Evolutionary conservation across 176 grass and related monocot species (phyloP), one percentile per base, ranked within the genome.

Genomic region (Triticum urartu): DNA sequence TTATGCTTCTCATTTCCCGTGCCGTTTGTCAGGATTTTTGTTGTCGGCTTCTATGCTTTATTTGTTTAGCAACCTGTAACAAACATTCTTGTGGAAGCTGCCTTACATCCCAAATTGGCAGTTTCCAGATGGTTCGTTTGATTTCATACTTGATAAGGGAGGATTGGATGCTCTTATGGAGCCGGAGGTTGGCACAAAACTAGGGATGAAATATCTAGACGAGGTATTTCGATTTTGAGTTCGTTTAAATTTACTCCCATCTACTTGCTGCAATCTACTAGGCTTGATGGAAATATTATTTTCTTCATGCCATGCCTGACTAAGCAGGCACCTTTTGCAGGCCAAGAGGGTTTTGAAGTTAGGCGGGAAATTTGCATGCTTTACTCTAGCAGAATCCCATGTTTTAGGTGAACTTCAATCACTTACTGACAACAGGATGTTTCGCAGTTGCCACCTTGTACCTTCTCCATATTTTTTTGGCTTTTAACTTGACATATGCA

Each of bases 141-240:
- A 98, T 81, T 67, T 86, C 35, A 66, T 95, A 89, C 86, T 98
- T 88, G 96, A 98, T 90, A 98, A 98, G 89, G 96, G 96, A 88
- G 96, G 96, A 89, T 79, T 95, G 88, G 96, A 98, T 89, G 96
- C 93, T 82, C 85, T 98, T 84, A 95, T 98, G 96, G 96, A 98
- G 85, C 96, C 96, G 66, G 91, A 91, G 65, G 52, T 85, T 86
- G 96, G 96, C 68, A 85, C 88, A 30, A 70, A 93, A 69, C 88
- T 98, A 20, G 96, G 93, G 33, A 95, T 52, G 79, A 95, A 98
- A 81, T 98, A 95, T 86, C 90, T 98, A 18, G 94, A 91, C 68
- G 96, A 98, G 88, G 96, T 98, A 87, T 38, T 73, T 45, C 0
- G 5, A 21, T 47, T 68, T 74, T 61, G 21, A 78, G 26, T 83